Evolutionary conservation across 2,329 filamentous ascomycete genomes (phyloP), one percentile per base, ranked within the genome.

Genomic region (Cadophora sp.): DNA sequence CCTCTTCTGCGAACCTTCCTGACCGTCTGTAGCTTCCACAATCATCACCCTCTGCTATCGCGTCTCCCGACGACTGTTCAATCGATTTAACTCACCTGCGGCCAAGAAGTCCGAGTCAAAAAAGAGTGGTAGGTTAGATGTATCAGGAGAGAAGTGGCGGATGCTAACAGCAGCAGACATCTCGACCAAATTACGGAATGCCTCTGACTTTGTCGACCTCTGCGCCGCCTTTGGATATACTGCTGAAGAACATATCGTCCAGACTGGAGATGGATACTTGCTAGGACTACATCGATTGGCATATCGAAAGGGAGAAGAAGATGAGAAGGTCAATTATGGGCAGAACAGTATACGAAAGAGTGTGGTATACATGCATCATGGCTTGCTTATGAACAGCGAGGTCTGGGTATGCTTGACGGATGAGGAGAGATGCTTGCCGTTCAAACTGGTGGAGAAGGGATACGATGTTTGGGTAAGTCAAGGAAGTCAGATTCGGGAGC

Each of bases 311-410:
- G 93, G 93, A 12, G 93, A 97, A 78, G 92, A 96, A 77, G 87
- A 89, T n/a, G 82, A 85, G 64, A 87, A 88, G 71, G 91, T 97
- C 75, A 97, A 97, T 77, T 83, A 84, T 62, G 91, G 91, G 0
- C 82, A 84, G 0, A 84, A 85, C 43, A 90, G 90, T 75, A 74
- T 92, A 31, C 86, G 86, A 80, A 97, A 97, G 82, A 92, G 90
- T 74, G 92, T 98, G 60, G 90, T 96, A 7, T 99, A 98, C 79
- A 83, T 99, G 71, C 96, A 99, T 77, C 96, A 99, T 80, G 96
- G 95, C 9, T 85, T 99, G 67, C 87, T 99, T 77, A 99, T 99
- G 96, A 98, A 97, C 80, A 97, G 94, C 75, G 96, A 99, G 80
- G 95, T 99, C 40, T 99, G 96, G 96, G 93, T 98, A 9, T 97